These are phyloP conservation scores for Suillus weaverae DNA, from an alignment of 768 basidiomycete genomes.

Conservation along the genomic window DNA sequence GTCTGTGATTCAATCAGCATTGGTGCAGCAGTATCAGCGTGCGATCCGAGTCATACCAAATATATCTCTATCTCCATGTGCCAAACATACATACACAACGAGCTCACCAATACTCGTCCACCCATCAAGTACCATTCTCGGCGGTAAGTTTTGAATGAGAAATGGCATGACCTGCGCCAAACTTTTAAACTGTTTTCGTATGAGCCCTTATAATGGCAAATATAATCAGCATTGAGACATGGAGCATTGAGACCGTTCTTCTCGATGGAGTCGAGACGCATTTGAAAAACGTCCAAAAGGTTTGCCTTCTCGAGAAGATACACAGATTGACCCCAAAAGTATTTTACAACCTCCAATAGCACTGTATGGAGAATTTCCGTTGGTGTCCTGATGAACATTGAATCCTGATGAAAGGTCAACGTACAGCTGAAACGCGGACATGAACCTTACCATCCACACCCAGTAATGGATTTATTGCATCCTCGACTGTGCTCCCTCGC, in stretches of 20 bases:
- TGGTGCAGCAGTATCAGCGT: neutral
- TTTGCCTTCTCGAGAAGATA: slow-evolving; percentile 26
- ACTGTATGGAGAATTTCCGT: slow-evolving; percentile 36
- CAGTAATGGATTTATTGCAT: slow-evolving; percentile 8
- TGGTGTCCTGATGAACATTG: slow-evolving; percentile 23
- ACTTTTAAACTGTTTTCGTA: slow-evolving; percentile 35
- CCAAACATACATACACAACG: slow-evolving; percentile 43
- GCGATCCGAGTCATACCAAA: slow-evolving; percentile 12
- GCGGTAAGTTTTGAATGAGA: slow-evolving; percentile 32
- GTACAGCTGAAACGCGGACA: too few species aligned
- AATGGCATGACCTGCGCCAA: slow-evolving; percentile 32
- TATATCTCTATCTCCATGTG: slow-evolving; percentile 39
- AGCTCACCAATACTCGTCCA: slow-evolving; percentile 37
- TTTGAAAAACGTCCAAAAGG: slow-evolving; percentile 21
- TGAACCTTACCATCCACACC: neutral
- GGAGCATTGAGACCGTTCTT: slow-evolving; percentile 27
- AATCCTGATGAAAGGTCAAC: slow-evolving; percentile 18
- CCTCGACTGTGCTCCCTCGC: neutral
- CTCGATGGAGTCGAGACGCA: slow-evolving; percentile 23
- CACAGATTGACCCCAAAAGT: slow-evolving; percentile 28
- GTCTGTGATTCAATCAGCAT: slow-evolving; percentile 6
- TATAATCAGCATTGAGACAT: slow-evolving; percentile 30
- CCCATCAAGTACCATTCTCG: slow-evolving; percentile 21
- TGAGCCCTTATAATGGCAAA: slow-evolving; percentile 32
- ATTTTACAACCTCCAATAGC: slow-evolving; percentile 34